Conservation (phyloP, 228 moss, liverwort and hornwort genomes). For the Sphagnum magellanicum region DNA sequence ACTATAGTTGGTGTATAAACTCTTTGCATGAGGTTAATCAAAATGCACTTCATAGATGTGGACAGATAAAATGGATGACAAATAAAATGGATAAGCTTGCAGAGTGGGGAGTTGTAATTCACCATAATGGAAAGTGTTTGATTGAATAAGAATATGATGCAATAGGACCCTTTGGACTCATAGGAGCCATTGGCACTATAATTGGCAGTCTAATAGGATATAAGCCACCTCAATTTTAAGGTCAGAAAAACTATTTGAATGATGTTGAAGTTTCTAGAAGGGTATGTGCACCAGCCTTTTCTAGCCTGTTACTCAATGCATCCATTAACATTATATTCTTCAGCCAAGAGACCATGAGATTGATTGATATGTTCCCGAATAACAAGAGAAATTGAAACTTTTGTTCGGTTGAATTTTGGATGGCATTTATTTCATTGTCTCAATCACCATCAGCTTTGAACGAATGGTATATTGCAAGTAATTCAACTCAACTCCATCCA, state of each 20-base stretch:
- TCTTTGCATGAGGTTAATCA: neutral
- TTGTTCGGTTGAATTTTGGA: neutral
- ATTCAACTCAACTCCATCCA: slow-evolving; percentile 98
- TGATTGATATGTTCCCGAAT: too few relatives aligned
- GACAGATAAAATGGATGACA: slow-evolving; percentile 98
- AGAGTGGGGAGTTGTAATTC: slow-evolving; percentile 90
- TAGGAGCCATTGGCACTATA: slow-evolving; percentile 52
- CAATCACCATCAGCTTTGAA: neutral
- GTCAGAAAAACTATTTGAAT: slow-evolving; percentile 61
- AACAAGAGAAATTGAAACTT: too few relatives aligned
- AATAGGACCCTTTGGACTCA: slow-evolving; percentile 49
- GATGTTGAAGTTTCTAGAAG: slow-evolving; percentile 93
- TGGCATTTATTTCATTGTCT: neutral
- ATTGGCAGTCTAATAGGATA: slow-evolving; percentile 28
- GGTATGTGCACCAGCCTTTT: slow-evolving; percentile 33
- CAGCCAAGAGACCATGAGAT: neutral
- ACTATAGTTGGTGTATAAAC: neutral
- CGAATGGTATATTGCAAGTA: slow-evolving; percentile 48
- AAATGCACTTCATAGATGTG: slow-evolving; percentile 53
- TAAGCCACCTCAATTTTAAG: slow-evolving; percentile 19
- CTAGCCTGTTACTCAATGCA: too few relatives aligned
- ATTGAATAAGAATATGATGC: slow-evolving; percentile 51
- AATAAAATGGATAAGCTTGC: slow-evolving; percentile 99
- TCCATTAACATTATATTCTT: neutral
- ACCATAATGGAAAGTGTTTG: slow-evolving; percentile 78